phyloP scores from a whole-genome alignment of 2,329 filamentous ascomycete species.

The Aureobasidium sp. region DNA sequence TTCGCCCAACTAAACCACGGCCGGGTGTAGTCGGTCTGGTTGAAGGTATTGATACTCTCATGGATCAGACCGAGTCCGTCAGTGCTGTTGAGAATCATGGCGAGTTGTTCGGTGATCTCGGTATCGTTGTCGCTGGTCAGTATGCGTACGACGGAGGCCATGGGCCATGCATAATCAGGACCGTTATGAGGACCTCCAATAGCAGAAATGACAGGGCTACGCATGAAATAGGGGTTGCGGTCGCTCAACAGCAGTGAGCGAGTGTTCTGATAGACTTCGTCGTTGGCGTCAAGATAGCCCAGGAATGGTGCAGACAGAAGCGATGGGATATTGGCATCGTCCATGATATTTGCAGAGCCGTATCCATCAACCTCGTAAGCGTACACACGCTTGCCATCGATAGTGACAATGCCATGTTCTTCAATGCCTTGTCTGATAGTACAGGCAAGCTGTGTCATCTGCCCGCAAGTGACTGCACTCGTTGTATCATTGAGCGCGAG shows the following conservation, averaged over 20 bases:
- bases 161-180: conserved; percentile 42
- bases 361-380: conserved; percentile 44
- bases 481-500: conserved; percentile 34
- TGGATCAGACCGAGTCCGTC: conserved; percentile 43
- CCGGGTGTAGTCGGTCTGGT: conserved; percentile 38
- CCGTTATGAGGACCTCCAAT: conserved; percentile 43
- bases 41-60: conserved; percentile 44
- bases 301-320: conserved; percentile 58
- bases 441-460: conserved; percentile 50
- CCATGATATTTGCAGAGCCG: conserved; percentile 51
- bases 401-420: conserved; percentile 32
- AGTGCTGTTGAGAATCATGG: conserved; percentile 39
- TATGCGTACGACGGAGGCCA: conserved; percentile 44
- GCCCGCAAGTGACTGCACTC: conserved; percentile 43
- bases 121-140: conserved; percentile 41
- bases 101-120: conserved; percentile 38
- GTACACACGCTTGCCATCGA: conserved; percentile 33
- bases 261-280: conserved; percentile 39
- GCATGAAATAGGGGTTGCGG: conserved; percentile 43
- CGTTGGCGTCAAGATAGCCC: conserved; percentile 42
- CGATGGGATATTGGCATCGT: conserved; percentile 58
- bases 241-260: conserved; percentile 35
- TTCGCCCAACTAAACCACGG: conserved; percentile 48
- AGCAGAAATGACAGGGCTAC: conserved; percentile 39
- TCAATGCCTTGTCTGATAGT: conserved; percentile 38